A percentile compares a stretch with the other conserved stretches of the same genome.
Evolutionary conservation across 2,329 filamentous ascomycete genomes (phyloP).

Genomic region (Pseudopyricularia javanii): DNA sequence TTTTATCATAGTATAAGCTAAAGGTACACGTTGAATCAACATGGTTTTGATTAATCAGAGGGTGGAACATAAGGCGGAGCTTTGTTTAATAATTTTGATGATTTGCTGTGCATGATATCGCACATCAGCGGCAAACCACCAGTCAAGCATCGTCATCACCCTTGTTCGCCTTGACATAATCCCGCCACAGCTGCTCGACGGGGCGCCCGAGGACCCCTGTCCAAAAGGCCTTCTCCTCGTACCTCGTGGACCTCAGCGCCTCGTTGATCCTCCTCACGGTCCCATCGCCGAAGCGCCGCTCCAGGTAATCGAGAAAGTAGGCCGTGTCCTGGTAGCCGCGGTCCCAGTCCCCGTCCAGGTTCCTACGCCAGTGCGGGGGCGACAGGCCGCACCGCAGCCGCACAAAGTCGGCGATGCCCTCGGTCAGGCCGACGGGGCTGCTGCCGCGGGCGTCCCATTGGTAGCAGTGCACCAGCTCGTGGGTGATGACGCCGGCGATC

Average conservation of each 20-base stretch:
- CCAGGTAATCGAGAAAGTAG: conserved; percentile 82
- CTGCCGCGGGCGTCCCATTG: conserved; percentile 58
- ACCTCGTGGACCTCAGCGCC: conserved; percentile 47
- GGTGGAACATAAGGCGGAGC: too few relatives aligned
- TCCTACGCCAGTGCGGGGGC: conserved; percentile 73
- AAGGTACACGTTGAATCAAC: too few relatives aligned
- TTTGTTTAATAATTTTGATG: too few relatives aligned
- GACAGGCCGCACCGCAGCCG: conserved; percentile 59
- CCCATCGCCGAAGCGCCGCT: conserved; percentile 48
- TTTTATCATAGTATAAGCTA: background rate
- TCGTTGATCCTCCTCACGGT: conserved; percentile 55
- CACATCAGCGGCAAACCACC: background rate
- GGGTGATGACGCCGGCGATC: conserved; percentile 71
- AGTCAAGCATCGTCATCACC: background rate
- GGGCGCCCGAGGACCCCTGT: conserved; percentile 50
- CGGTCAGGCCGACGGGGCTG: conserved; percentile 67
- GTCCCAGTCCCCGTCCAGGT: conserved; percentile 58
- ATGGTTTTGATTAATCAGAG: too few relatives aligned
- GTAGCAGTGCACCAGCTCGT: conserved; percentile 92
- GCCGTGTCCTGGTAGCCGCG: conserved; percentile 82
- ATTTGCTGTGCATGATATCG: background rate
- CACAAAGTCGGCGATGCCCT: conserved; percentile 91
- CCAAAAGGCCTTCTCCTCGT: conserved; percentile 59
- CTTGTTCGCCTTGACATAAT: conserved; percentile 38
- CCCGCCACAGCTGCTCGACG: conserved; percentile 60